Evolutionary conservation across 1,139 yeast species (phyloP), one percentile per base, ranked within the genome.

Genomic region (Debaryomycetaceae sp.): DNA sequence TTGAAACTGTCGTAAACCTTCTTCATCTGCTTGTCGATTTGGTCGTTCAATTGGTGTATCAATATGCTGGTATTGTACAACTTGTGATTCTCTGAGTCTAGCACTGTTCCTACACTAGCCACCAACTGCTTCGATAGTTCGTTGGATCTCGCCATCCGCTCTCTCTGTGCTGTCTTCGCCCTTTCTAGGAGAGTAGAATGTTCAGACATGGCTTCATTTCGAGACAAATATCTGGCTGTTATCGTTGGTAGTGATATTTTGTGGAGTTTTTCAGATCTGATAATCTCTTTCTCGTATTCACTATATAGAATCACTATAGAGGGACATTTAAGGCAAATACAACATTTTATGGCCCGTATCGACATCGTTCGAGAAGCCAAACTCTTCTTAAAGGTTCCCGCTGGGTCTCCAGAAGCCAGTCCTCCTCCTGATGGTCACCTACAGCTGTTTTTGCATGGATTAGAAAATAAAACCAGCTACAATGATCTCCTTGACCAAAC

Each of bases 31-130:
- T 52, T 49, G 41, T 68, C 68, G 11, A 72, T 69, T 32, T 68
- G 68, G 5, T 51, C 41, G 49, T 72, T 67, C 16, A 72, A 51
- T 36, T 69, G 65, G 41, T 70, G 75, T 8, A 72, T 67, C 7
- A 35, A 31, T 8, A 33, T 35, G 33, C 29, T 32, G 13, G 32
- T 35, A 5, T 28, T 30, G 7, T 29, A 28, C 9, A 39, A 15
- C 31, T 39, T 35, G 16, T 22, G 32, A 32, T 39, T 35, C 17
- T 35, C 19, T 2, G 38, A 28, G n/a, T 33, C 31, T 19, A 39
- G 16, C 13, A 36, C 16, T n/a, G 17, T n/a, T n/a, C 35, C 19
- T 4, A 35, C 29, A 14, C 38, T n/a, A 7, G 17, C 29, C 6
- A 34, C 24, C 6, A 39, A 24, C 39, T 66, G 72, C 31, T 54